A percentile compares a stretch with the other conserved stretches of the same genome.
phyloP scores from a whole-genome alignment of 805 yeast species.

The Suhomyces pyralidae region DNA sequence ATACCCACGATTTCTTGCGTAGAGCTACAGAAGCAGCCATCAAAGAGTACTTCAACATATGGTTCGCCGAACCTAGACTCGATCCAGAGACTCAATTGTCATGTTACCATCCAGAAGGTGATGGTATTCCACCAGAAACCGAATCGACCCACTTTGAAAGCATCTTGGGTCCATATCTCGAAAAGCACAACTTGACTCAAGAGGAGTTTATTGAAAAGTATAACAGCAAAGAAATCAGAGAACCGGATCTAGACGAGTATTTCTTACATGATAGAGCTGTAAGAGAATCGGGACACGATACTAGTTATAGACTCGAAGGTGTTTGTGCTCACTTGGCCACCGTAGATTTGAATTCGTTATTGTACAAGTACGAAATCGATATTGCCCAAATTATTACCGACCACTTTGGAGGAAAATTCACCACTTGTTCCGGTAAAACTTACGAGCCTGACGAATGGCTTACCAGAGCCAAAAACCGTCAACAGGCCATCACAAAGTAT shows the following conservation, averaged over 20 bases:
- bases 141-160: conserved; percentile 84
- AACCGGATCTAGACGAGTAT: conserved; percentile 83
- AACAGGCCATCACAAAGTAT: conserved; percentile 56
- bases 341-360: conserved; percentile 78
- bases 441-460: conserved; percentile 62
- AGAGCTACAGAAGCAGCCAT: conserved; percentile 77
- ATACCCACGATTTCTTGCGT: conserved; percentile 57
- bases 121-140: conserved; percentile 96
- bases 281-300: conserved; percentile 95
- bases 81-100: conserved; percentile 78
- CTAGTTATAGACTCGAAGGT: conserved; percentile 86
- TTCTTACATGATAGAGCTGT: conserved; percentile 92
- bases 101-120: conserved; percentile 84
- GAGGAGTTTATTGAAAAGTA: conserved; percentile 64
- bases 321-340: conserved; percentile 88
- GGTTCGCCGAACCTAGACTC: conserved; percentile 73
- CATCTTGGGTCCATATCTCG: conserved; percentile 63
- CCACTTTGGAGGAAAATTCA: conserved; percentile 51
- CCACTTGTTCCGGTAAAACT: conserved; percentile 18
- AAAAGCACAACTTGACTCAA: conserved; percentile 54
- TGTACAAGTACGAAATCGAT: conserved; percentile 88
- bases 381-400: conserved; percentile 62
- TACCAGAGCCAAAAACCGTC: conserved; percentile 53
- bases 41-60: conserved; percentile 76
- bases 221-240: conserved; percentile 61